Evolutionary conservation across 1,139 yeast species (phyloP), one percentile per base, ranked within the genome.

Genomic region (Saccharomycopsis crataegensis): DNA sequence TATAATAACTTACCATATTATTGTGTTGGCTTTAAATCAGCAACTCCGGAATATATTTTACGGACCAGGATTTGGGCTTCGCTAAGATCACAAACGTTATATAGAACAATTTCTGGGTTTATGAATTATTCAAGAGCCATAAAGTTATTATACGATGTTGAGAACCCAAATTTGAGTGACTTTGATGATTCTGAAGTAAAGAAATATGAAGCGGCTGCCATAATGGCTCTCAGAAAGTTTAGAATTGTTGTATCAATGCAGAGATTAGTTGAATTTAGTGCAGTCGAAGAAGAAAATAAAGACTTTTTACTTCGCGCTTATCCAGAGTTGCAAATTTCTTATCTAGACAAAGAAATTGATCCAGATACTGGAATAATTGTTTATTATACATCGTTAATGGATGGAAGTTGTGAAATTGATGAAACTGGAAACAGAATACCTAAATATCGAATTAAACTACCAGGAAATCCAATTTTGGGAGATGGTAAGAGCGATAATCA

Each of bases 401-500:
- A 84, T 64, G 78, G 80, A 0, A 69, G 69, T 17, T 71, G 77
- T 51, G 69, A 65, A 38, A 63, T 67, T 31, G 73, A 73, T 49
- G 71, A 67, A 9, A 61, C 64, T 3, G 80, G 82, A 0, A 62
- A 71, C 12, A 69, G 80, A 34, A 64, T 64, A 32, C 82, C 81
- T 6, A 72, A 73, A 48, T 84, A 75, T 61, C 73, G 79, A 56
- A 75, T 89, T 8, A 74, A 73, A 52, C 70, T 89, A 11, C 83
- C 95, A 0, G 96, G 96, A 1, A 82, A 89, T 64, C 96, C 96
- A 2, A 86, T 88, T 43, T 70, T 89, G 33, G 96, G 96, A 0
- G 96, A 88, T 67, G 96, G 96, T 2, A 88, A 88, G 64, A 82
- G 95, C 1, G 96, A 88, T 64, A 88, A 88, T 62, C 96, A 88